A percentile compares a stretch with the other conserved stretches of the same genome.
Evolutionary conservation across 2,329 filamentous ascomycete species (phyloP).

Genomic region (Ophiostoma perfectum): DNA sequence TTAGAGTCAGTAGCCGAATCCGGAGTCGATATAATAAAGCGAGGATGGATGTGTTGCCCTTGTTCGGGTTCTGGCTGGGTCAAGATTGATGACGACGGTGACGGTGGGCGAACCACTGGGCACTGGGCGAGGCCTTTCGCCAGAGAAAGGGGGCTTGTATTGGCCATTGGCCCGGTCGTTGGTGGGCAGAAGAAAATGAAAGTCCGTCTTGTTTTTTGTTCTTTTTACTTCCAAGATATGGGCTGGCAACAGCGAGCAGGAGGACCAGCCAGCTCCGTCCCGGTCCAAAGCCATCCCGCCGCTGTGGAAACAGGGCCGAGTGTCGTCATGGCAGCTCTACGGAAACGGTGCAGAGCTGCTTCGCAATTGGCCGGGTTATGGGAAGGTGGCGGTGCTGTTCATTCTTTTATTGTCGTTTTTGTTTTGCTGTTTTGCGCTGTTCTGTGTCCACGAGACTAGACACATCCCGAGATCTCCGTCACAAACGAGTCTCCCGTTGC

Average conservation of each 20-base stretch:
- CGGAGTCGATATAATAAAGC: conserved; percentile 3
- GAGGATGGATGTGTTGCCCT: background rate
- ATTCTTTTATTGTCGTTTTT: background rate
- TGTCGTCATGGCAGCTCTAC: background rate
- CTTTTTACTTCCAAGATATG: background rate
- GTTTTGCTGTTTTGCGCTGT: background rate
- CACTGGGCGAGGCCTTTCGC: background rate
- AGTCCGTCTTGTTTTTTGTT: background rate
- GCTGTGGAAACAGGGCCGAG: background rate
- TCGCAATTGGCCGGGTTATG: background rate
- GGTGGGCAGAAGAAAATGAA: conserved; percentile 4
- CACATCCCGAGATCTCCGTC: background rate
- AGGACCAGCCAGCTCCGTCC: background rate
- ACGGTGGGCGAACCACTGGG: background rate
- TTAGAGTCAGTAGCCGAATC: background rate
- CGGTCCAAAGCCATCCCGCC: background rate
- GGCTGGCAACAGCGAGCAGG: conserved; percentile 8
- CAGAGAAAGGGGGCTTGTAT: no score
- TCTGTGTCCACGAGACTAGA: background rate
- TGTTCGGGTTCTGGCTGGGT: background rate
- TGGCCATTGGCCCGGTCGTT: background rate
- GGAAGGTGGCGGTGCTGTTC: background rate
- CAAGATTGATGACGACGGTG: background rate
- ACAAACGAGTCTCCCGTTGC: background rate
- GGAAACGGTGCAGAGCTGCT: background rate